Percentiles rank a stretch among this genome's conserved stretches.
Conservation (phyloP, 1,139 yeast genomes). For the Wickerhamomyces sp. region DNA sequence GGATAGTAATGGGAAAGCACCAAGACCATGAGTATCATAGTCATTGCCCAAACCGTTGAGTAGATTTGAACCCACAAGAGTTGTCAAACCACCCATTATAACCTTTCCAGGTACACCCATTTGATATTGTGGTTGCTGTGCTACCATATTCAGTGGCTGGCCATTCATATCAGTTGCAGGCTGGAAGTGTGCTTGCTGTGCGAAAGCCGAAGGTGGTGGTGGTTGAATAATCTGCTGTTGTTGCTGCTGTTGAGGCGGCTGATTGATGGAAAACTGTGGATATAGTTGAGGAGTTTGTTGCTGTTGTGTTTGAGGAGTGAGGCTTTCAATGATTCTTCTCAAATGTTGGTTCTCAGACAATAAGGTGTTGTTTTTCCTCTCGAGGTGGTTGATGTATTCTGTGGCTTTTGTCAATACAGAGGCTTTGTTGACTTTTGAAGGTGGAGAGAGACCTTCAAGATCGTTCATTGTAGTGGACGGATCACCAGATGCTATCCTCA, state of each 20-base stretch:
- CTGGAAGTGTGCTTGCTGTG: conserved; percentile 13
- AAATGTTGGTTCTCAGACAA: conserved; percentile 49
- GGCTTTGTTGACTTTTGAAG: conserved; percentile 81
- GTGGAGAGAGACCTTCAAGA: conserved; percentile 82
- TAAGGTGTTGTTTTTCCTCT: conserved; percentile 55
- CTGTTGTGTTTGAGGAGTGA: conserved; percentile 9
- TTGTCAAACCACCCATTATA: conserved; percentile 29
- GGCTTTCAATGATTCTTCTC: conserved; percentile 27
- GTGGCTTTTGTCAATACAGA: conserved; percentile 83
- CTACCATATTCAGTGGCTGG: conserved; percentile 20
- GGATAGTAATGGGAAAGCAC: conserved; percentile 29
- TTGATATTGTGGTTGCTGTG: conserved; percentile 20
- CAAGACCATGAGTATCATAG: conserved; percentile 26
- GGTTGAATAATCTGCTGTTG: not conserved
- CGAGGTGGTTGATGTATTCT: conserved; percentile 82
- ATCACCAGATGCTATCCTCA: conserved; percentile 32
- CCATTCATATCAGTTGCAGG: conserved; percentile 20
- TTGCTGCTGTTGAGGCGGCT: conserved; percentile 3
- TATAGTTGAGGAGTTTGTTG: conserved; percentile 4
- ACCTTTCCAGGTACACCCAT: conserved; percentile 26
- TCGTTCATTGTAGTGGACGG: conserved; percentile 26
- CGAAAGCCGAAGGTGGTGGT: not conserved
- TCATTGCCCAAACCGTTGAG: conserved; percentile 21
- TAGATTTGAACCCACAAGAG: conserved; percentile 26
- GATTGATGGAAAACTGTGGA: conserved; percentile 3